Evolutionary conservation across 148 eudicot species (phyloP).

Genomic region (Vaccinium myrtillus): DNA sequence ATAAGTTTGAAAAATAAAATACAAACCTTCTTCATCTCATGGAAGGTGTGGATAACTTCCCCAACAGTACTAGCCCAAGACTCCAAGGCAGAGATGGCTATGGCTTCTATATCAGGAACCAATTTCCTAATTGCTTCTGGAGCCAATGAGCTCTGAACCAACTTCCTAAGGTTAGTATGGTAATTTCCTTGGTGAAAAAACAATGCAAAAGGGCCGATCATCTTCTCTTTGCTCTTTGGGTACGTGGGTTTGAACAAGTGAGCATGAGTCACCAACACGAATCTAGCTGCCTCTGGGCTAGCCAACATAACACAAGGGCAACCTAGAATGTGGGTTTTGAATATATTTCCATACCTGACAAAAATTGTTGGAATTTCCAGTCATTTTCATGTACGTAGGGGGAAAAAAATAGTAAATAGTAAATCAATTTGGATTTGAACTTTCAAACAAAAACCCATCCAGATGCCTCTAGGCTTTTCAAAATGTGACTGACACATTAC

Average conservation of each 20-base stretch:
- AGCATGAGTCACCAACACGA: slow-evolving; percentile 68
- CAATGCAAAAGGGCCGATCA: slow-evolving; percentile 72
- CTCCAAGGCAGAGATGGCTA: slow-evolving; percentile 33
- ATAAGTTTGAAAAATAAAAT: background rate
- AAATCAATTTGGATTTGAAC: background rate
- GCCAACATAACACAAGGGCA: slow-evolving; percentile 85
- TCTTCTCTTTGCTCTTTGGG: slow-evolving; percentile 73
- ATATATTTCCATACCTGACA: slow-evolving; percentile 81
- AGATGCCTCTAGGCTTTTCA: background rate
- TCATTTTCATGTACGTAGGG: background rate
- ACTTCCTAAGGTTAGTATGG: slow-evolving; percentile 58
- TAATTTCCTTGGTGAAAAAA: slow-evolving; percentile 75
- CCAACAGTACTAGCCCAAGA: slow-evolving; percentile 25
- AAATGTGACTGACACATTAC: background rate
- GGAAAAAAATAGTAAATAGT: background rate
- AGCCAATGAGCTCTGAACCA: slow-evolving; percentile 40
- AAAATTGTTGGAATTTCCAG: background rate
- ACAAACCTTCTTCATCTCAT: slow-evolving; percentile 46
- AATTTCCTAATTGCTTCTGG: slow-evolving; percentile 33
- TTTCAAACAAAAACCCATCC: background rate
- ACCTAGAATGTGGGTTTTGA: slow-evolving; percentile 81
- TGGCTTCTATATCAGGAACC: slow-evolving; percentile 34
- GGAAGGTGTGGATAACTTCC: slow-evolving; percentile 34
- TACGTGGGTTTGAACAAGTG: slow-evolving; percentile 83
- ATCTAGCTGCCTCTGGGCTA: slow-evolving; percentile 63